Percentiles rank a stretch among this genome's conserved stretches.
phyloP scores from a whole-genome alignment of 2,329 filamentous ascomycete species.

The Periglandula ipomoeae region DNA sequence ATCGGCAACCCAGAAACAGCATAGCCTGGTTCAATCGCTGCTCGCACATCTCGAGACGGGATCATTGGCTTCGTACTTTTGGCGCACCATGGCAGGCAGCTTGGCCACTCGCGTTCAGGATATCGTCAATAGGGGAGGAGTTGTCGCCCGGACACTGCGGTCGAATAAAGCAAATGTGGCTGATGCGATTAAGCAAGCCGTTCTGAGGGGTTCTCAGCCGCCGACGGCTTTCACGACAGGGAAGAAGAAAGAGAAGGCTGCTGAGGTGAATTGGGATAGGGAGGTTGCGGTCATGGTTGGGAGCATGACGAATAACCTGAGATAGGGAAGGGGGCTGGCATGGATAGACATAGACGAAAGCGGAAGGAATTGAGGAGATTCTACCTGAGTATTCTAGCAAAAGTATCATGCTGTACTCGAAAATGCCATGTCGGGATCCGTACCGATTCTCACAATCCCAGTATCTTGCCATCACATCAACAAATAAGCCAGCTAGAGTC shows the following conservation, averaged over 20 bases:
- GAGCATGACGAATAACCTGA: constrained; percentile 57
- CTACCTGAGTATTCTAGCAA: no score
- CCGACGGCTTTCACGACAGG: constrained; percentile 43
- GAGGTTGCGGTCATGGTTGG: constrained; percentile 94
- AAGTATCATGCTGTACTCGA: no score
- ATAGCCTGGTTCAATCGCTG: constrained; percentile 60
- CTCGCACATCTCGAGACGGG: constrained; percentile 76
- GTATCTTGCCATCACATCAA: no score
- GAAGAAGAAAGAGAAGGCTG: constrained; percentile 36
- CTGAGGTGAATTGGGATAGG: constrained; percentile 63
- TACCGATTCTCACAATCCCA: no score
- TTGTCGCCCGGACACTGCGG: constrained; percentile 70
- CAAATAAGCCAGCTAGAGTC: no score
- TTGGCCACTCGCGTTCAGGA: constrained; percentile 74
- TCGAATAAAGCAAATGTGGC: constrained; percentile 66
- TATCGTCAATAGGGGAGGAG: constrained; percentile 72
- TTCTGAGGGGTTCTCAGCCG: constrained; percentile 64
- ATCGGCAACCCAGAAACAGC: constrained; percentile 25
- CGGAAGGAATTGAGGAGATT: neutral
- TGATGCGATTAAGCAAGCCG: constrained; percentile 74
- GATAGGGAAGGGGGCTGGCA: constrained; percentile 14
- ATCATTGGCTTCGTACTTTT: constrained; percentile 84
- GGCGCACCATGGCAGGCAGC: constrained; percentile 75
- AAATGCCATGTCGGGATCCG: no score
- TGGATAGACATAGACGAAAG: neutral